Conservation (phyloP, 78 protist genomes). For the Dictyostelium citrinum region DNA sequence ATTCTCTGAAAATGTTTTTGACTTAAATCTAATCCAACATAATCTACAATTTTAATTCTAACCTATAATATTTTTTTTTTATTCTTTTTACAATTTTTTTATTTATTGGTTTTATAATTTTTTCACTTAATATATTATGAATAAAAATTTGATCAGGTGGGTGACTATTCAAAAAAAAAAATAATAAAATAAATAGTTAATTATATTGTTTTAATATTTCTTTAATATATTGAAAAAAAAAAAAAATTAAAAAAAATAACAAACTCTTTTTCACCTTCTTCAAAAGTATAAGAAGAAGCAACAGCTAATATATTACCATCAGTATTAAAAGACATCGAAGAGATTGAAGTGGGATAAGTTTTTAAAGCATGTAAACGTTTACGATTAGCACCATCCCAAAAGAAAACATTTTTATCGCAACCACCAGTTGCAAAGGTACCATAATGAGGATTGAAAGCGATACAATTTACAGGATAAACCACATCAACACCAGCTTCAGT, state of each 20-base stretch:
- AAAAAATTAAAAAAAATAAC: background rate
- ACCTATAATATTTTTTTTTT: no score
- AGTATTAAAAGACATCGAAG: conserved; percentile 83
- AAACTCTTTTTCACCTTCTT: conserved; percentile 92
- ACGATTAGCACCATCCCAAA: conserved; percentile 92
- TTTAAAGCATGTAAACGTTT: conserved; percentile 79
- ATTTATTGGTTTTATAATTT: conserved; percentile 73
- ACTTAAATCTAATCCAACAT: no score
- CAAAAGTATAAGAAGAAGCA: conserved; percentile 93
- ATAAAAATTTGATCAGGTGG: conserved; percentile 85
- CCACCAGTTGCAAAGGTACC: conserved; percentile 99
- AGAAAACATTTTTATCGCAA: conserved; percentile 91
- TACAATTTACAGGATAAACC: conserved; percentile 95
- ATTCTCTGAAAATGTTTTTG: no score
- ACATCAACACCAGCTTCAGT: conserved; percentile 59
- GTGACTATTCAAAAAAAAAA: conserved; percentile 31
- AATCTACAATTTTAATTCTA: no score
- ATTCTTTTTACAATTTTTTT: background rate
- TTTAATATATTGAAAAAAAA: background rate
- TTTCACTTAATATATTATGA: conserved; percentile 69
- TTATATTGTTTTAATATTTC: no score
- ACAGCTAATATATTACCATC: conserved; percentile 91
- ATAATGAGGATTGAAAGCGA: conserved; percentile 91
- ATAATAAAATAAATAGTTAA: background rate
- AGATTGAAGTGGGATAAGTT: conserved; percentile 81